Conservation (phyloP, 2,329 filamentous ascomycete species). For the Aspergillus japonicus region DNA sequence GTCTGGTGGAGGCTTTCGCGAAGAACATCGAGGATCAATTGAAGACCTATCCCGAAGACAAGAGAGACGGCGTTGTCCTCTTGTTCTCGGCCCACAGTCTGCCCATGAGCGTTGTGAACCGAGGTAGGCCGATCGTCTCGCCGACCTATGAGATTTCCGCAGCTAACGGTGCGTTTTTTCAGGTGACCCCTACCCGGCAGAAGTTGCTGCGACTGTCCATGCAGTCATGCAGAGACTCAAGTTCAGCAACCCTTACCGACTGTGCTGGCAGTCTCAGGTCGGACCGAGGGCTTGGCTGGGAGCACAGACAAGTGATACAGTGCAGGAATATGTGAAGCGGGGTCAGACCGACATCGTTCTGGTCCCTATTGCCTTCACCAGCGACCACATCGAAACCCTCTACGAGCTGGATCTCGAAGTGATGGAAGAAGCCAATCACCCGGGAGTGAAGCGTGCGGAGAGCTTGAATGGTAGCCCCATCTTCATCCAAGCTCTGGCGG, state of each 20-base stretch:
- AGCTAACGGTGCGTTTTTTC: background rate
- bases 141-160: background rate
- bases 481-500: constrained; percentile 86
- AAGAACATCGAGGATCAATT: constrained; percentile 87
- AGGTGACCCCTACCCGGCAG: constrained; percentile 92
- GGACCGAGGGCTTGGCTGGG: constrained; percentile 94
- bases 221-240: constrained; percentile 92
- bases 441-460: constrained; percentile 84
- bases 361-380: constrained; percentile 95
- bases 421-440: constrained; percentile 75
- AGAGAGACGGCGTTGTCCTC: constrained; percentile 75
- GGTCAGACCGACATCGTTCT: constrained; percentile 88
- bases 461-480: constrained; percentile 86
- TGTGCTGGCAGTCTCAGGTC: constrained; percentile 98
- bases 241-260: constrained; percentile 84
- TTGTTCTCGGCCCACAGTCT: constrained; percentile 94
- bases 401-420: constrained; percentile 94
- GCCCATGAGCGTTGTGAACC: constrained; percentile 96
- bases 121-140: constrained; percentile 54
- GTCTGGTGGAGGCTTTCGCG: constrained; percentile 87
- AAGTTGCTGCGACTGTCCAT: constrained; percentile 93
- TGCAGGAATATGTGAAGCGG: constrained; percentile 83
- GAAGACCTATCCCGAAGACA: constrained; percentile 77
- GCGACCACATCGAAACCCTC: constrained; percentile 97
- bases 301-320: constrained; percentile 85